Evolutionary conservation across 257 asterid genomes (phyloP).

Genomic region (Perilla frutescens): DNA sequence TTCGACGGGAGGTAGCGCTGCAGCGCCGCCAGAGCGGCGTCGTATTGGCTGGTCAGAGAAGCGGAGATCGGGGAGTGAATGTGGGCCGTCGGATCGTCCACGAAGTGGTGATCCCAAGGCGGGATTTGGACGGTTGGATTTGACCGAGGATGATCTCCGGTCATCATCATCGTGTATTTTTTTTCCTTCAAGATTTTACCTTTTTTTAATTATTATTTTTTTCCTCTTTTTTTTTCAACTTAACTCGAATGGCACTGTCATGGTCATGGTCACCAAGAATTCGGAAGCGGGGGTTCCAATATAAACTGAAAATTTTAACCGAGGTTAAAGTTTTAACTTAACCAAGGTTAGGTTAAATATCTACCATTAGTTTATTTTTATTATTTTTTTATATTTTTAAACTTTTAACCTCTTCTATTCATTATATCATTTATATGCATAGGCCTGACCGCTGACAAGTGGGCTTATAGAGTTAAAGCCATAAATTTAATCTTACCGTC

Average conservation of each 20-base stretch:
- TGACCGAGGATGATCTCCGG: conserved; percentile 54
- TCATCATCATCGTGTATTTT: conserved; percentile 48
- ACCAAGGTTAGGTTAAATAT: conserved; percentile 55
- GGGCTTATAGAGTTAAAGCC: conserved; percentile 22
- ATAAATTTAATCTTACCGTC: conserved; percentile 38
- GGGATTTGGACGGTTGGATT: conserved; percentile 72
- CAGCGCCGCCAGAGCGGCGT: conserved; percentile 54
- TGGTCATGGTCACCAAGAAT: conserved; percentile 39
- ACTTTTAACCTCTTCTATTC: not conserved
- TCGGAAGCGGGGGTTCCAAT: conserved; percentile 39
- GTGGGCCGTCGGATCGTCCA: conserved; percentile 50
- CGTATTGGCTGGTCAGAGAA: conserved; percentile 34
- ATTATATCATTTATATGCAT: too few species aligned
- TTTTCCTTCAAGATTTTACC: conserved; percentile 16
- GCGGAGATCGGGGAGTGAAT: conserved; percentile 47
- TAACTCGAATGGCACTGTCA: conserved; percentile 40
- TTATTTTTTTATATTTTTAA: not conserved
- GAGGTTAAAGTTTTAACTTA: conserved; percentile 27
- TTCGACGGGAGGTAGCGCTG: conserved; percentile 75
- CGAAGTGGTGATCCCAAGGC: conserved; percentile 47
- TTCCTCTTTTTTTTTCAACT: not conserved
- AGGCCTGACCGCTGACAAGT: conserved; percentile 24
- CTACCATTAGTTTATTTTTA: conserved; percentile 14
- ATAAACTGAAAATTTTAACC: conserved; percentile 52
- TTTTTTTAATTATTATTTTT: not conserved